phyloP scores from a whole-genome alignment of 2,329 filamentous ascomycete species.

The Calonectria honghensis region DNA sequence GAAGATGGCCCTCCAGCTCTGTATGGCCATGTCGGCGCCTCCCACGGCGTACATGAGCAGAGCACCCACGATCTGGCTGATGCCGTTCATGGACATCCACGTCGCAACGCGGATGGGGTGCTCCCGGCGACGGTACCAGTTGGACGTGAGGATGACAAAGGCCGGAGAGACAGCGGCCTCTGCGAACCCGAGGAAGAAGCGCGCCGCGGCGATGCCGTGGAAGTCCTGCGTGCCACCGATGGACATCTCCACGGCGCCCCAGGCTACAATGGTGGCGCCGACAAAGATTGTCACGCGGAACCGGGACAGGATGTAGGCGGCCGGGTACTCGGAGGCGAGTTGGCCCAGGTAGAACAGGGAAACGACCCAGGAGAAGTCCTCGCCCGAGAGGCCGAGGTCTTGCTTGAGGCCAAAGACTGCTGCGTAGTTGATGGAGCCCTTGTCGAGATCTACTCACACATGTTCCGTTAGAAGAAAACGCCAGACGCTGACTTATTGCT shows the following conservation, averaged over 20 bases:
- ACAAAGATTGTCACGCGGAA: slow-evolving; percentile 46
- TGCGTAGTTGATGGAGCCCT: slow-evolving; percentile 47
- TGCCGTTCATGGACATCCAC: slow-evolving; percentile 57
- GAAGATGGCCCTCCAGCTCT: slow-evolving; percentile 47
- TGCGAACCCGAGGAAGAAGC: slow-evolving; percentile 57
- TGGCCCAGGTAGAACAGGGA: slow-evolving; percentile 49
- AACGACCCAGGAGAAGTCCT: slow-evolving; percentile 43
- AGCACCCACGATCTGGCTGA: slow-evolving; percentile 55
- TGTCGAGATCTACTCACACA: slow-evolving; percentile 44
- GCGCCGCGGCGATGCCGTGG: slow-evolving; percentile 47
- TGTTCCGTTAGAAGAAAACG: not conserved
- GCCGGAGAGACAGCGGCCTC: slow-evolving; percentile 58
- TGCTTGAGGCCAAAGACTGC: slow-evolving; percentile 44
- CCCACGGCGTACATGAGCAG: slow-evolving; percentile 57
- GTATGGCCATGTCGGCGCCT: slow-evolving; percentile 36
- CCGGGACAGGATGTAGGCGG: slow-evolving; percentile 45
- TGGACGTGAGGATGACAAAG: slow-evolving; percentile 58
- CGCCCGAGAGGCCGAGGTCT: slow-evolving; percentile 39
- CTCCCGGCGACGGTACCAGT: slow-evolving; percentile 57
- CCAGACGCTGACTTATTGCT: not conserved
- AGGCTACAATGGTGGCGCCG: slow-evolving; percentile 52
- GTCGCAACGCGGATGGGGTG: slow-evolving; percentile 56
- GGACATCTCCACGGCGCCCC: slow-evolving; percentile 54
- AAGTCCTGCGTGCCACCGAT: slow-evolving; percentile 51
- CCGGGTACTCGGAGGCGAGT: slow-evolving; percentile 43